Evolutionary conservation across 176 grass and related monocot genomes (phyloP).

Genomic region (Neostapfia colusana): DNA sequence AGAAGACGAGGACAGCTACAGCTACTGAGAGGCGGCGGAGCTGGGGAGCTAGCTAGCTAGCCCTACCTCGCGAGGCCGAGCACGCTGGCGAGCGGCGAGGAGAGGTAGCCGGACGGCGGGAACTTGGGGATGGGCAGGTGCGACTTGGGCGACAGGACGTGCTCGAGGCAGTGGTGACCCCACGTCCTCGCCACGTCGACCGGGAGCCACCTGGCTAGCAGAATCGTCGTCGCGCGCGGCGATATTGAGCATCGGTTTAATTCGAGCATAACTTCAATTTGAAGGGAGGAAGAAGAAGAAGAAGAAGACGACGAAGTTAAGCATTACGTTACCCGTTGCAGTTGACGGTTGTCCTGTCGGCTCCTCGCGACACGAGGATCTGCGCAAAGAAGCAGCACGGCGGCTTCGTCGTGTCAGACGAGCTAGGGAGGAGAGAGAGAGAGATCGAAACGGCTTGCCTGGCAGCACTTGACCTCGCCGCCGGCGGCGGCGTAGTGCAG

Average conservation of each 20-base stretch:
- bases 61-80: constrained; percentile 64
- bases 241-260: background rate
- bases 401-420: background rate
- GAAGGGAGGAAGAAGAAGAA: no score
- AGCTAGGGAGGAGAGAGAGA: no score
- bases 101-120: constrained; percentile 64
- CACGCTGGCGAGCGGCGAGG: constrained; percentile 58
- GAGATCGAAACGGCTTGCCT: no score
- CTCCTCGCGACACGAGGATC: constrained; percentile 74
- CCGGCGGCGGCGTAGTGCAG: constrained; percentile 81
- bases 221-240: constrained; percentile 10
- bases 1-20: no score
- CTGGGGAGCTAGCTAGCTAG: background rate
- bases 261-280: no score
- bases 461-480: constrained; percentile 86
- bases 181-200: constrained; percentile 71
- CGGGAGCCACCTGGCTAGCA: constrained; percentile 74
- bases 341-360: constrained; percentile 53
- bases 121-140: constrained; percentile 60
- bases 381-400: constrained; percentile 8
- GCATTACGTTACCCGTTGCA: constrained; percentile 69
- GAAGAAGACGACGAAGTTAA: background rate
- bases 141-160: constrained; percentile 64
- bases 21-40: background rate
- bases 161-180: constrained; percentile 68